A percentile compares a stretch with the other conserved stretches of the same genome.
phyloP scores from a whole-genome alignment of 108 stramenopile genomes.

The Chaetoceros tenuissimus region DNA sequence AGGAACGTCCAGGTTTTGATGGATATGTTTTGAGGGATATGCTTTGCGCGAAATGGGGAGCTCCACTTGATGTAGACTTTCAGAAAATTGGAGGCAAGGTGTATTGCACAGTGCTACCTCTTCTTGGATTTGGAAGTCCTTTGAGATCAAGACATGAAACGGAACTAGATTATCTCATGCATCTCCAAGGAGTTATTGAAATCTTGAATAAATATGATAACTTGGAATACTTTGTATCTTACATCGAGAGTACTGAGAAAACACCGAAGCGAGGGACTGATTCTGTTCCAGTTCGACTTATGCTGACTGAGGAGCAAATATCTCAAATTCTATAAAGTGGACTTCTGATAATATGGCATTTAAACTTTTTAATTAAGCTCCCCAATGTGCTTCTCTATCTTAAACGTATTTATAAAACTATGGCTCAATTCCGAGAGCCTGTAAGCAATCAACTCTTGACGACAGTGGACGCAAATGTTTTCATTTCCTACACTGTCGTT shows the following conservation, averaged over 20 bases:
- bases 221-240: conserved; percentile 10
- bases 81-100: conserved; percentile 1
- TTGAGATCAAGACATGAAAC: conserved; percentile 13
- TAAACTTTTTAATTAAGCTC: no score
- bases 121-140: conserved; percentile 19
- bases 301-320: conserved; percentile 7
- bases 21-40: conserved; percentile 21
- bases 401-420: no score
- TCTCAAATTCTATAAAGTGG: conserved; percentile 13
- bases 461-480: no score
- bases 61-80: conserved; percentile 21
- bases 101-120: conserved; percentile 18
- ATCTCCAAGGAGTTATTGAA: conserved; percentile 19
- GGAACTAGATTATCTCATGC: conserved; percentile 23
- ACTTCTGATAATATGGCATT: no score
- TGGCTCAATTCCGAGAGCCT: no score
- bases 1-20: conserved; percentile 11
- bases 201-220: conserved; percentile 18
- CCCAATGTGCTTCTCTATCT: no score
- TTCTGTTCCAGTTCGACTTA: conserved; percentile 16
- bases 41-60: conserved; percentile 20
- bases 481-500: no score
- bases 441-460: no score
- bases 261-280: conserved; percentile 16
- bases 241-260: conserved; percentile 8